Evolutionary conservation across 345 rosid genomes (phyloP).

Genomic region (Cardamine chenopodiifolia): DNA sequence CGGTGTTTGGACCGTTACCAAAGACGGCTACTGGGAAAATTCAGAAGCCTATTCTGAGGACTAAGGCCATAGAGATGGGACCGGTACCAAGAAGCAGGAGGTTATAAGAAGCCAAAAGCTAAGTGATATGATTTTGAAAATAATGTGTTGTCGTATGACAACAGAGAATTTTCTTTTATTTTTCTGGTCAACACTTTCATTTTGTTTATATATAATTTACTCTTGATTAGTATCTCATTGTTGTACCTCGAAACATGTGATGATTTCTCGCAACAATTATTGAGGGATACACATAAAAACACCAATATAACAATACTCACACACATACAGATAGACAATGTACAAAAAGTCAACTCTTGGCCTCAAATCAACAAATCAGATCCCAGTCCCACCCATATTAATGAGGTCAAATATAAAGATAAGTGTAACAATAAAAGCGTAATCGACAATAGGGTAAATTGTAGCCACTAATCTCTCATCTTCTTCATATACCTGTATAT

Average conservation of each 20-base stretch:
- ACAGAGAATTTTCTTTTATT: background rate
- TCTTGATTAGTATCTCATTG: background rate
- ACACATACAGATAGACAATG: background rate
- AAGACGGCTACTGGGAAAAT: conserved; percentile 95
- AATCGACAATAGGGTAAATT: conserved; percentile 40
- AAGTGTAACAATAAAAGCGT: conserved; percentile 42
- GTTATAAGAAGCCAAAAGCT: conserved; percentile 42
- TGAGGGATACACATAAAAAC: background rate
- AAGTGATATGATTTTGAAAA: conserved; percentile 8
- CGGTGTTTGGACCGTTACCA: conserved; percentile 79
- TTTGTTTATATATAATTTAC: background rate
- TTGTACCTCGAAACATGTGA: background rate
- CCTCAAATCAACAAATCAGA: conserved; percentile 11
- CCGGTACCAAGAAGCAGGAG: conserved; percentile 65
- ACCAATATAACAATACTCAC: background rate
- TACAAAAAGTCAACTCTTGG: background rate
- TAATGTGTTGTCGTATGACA: background rate
- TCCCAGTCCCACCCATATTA: conserved; percentile 27
- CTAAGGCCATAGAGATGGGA: conserved; percentile 80
- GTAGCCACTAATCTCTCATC: conserved; percentile 39
- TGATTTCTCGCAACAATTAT: background rate
- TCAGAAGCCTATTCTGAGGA: conserved; percentile 79
- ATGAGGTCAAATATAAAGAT: conserved; percentile 43
- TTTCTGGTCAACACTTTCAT: background rate
- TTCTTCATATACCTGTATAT: conserved; percentile 39